Evolutionary conservation across 169 alveolate species (phyloP).

Genomic region (Cryptosporidium sp.): DNA sequence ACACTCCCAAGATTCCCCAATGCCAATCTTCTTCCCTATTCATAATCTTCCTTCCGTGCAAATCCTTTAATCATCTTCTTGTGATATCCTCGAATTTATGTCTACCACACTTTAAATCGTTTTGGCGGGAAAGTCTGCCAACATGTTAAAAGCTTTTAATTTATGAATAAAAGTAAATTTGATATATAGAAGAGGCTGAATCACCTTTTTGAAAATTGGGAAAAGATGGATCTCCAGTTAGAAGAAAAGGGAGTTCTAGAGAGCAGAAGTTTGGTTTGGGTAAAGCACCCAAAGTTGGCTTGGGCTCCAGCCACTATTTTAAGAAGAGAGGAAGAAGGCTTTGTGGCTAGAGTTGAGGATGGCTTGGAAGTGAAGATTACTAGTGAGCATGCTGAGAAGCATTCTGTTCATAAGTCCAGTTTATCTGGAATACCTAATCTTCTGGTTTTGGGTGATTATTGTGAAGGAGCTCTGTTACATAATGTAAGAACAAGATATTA

Average conservation of each 20-base stretch:
- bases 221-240: slow-evolving; percentile 45
- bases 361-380: slow-evolving; percentile 55
- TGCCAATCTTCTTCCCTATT: too few species aligned
- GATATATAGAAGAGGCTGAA: neutral
- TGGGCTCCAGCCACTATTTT: slow-evolving; percentile 69
- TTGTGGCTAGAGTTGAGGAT: slow-evolving; percentile 68
- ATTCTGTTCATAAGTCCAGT: slow-evolving; percentile 59
- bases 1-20: too few species aligned
- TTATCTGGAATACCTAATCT: slow-evolving; percentile 85
- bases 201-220: slow-evolving; percentile 13
- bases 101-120: slow-evolving; percentile 41
- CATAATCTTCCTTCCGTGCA: neutral
- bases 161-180: neutral
- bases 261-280: slow-evolving; percentile 61
- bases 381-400: slow-evolving; percentile 46
- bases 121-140: slow-evolving; percentile 48
- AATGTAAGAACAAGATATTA: slow-evolving; percentile 83
- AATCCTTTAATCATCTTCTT: neutral
- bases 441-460: slow-evolving; percentile 84
- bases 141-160: slow-evolving; percentile 23
- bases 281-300: slow-evolving; percentile 57
- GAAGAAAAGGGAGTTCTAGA: slow-evolving; percentile 31
- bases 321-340: slow-evolving; percentile 10
- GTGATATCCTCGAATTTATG: slow-evolving; percentile 45
- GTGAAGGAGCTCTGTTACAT: slow-evolving; percentile 88